A percentile compares a stretch with the other conserved stretches of the same genome.
phyloP scores from a whole-genome alignment of 495 filamentous ascomycete genomes.

The Penicillium robsamsonii region DNA sequence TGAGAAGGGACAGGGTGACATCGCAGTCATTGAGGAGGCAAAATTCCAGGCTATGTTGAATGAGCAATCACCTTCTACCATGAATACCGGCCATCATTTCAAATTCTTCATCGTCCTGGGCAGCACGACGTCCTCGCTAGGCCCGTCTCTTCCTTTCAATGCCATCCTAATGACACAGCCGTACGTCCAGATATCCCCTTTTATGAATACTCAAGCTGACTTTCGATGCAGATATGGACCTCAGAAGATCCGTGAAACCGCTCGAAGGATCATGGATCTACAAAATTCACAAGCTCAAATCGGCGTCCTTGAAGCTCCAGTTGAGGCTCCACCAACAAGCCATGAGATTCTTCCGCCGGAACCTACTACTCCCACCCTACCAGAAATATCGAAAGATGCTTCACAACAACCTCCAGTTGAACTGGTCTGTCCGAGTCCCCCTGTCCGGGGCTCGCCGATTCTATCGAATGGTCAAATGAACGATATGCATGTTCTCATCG shows the following conservation, averaged over 20 bases:
- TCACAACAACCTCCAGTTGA: neutral
- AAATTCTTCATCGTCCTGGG: constrained; percentile 20
- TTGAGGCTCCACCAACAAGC: neutral
- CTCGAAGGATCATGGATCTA: constrained; percentile 5
- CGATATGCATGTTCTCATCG: constrained; percentile 27
- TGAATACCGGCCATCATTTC: neutral
- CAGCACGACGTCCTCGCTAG: neutral
- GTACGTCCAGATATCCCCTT: constrained; percentile 5
- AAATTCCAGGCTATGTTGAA: constrained; percentile 2
- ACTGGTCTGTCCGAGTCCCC: neutral
- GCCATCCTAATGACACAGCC: constrained; percentile 19
- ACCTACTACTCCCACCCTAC: neutral
- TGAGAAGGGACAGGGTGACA: constrained; percentile 7
- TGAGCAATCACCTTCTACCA: neutral
- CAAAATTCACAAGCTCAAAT: neutral
- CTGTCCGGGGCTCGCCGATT: neutral
- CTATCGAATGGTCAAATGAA: neutral
- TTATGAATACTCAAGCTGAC: neutral
- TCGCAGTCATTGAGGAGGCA: constrained; percentile 22
- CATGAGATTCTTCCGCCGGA: neutral
- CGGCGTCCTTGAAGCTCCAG: neutral
- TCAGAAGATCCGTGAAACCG: constrained; percentile 12
- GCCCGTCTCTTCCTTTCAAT: neutral
- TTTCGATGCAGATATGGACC: constrained; percentile 14
- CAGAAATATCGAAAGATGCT: neutral